Base-by-base conservation (phyloP, 1,139 yeast genomes). In the Magnusiomyces sp. region DNA sequence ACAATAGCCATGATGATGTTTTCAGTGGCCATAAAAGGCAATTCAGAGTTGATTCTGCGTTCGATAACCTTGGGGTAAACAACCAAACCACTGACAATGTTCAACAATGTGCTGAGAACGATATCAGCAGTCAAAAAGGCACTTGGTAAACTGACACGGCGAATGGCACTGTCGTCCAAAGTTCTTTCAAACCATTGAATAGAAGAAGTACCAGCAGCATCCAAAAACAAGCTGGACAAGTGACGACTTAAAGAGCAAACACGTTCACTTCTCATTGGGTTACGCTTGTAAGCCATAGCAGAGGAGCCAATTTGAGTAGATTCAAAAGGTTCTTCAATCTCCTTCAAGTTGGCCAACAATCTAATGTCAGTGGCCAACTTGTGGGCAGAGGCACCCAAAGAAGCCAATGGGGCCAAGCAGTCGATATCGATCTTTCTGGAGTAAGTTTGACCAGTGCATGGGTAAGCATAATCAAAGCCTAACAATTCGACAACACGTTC, bases 181-280 rank as follows among this genome's bases (percentile, higher is more conserved):
- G 99, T 94, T 76, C 98, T 86, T 75, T 94, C 98, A 67, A 94
- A 92, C 98, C 98, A 94, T 73, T 94, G 99, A 45, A 94, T 97
- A 38, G 96, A 83, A 11, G 97, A 95, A 50, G 98, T 92, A 71
- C 89, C 94, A 60, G 92, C 83, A 49, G 97, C 95, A 69, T 92
- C 97, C 65, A 77, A 88, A 73, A 84, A 84, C 61, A 89, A 75
- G 19, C 95, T 84, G 59, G 95, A 95, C 70, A 92, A 71, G 70
- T 92, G 97, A 75, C 98, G 86, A 29, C 97, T 81, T 59, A 94
- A 77, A 27, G 98, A 92, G 73, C 99, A 92, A 54, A 92, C 97
- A 69, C 99, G 83, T 74, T 92, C 99, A 66, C 94, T 84, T 75
- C 99, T 84, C 99, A 92, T 92, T 69, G 99, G 99, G 75, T 92